These are phyloP conservation scores for Blastosporella zonata DNA, from an alignment of 1,284 basidiomycete genomes.

Conservation along the genomic window DNA sequence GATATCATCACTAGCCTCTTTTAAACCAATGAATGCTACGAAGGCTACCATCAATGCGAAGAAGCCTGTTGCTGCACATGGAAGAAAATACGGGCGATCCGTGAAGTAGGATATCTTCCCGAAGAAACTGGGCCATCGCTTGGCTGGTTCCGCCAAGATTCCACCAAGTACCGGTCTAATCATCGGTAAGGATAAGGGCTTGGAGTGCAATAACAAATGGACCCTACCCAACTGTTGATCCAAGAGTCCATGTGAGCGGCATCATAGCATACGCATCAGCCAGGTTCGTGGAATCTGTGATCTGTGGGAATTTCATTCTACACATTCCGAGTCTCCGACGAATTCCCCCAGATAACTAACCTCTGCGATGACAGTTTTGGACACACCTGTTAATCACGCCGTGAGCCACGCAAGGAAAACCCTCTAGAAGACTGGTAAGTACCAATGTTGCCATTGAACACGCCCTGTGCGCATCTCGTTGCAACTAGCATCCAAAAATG, in stretches of 20 bases:
- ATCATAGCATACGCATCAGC: conserved; percentile 45
- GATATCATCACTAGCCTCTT: conserved; percentile 32
- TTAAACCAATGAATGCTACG: conserved; percentile 26
- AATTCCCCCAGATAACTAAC: conserved; percentile 21
- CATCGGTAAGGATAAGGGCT: not conserved
- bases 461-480: conserved; percentile 21
- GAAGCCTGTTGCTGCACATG: conserved; percentile 43
- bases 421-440: not conserved
- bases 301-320: conserved; percentile 7
- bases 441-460: conserved; percentile 35
- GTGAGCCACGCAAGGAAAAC: not conserved
- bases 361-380: conserved; percentile 46
- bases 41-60: conserved; percentile 24
- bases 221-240: conserved; percentile 40
- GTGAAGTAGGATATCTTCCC: conserved; percentile 39
- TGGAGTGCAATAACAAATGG: not conserved
- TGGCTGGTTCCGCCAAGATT: conserved; percentile 40
- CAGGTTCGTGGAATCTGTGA: conserved; percentile 45
- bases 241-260: conserved; percentile 45
- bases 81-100: conserved; percentile 53
- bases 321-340: not conserved
- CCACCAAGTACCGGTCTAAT: conserved; percentile 46
- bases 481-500: conserved; percentile 19
- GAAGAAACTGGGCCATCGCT: conserved; percentile 42
- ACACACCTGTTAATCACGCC: conserved; percentile 23